Evolutionary conservation across 2,329 filamentous ascomycete genomes (phyloP).

Genomic region (Cryphonectria naterciae): DNA sequence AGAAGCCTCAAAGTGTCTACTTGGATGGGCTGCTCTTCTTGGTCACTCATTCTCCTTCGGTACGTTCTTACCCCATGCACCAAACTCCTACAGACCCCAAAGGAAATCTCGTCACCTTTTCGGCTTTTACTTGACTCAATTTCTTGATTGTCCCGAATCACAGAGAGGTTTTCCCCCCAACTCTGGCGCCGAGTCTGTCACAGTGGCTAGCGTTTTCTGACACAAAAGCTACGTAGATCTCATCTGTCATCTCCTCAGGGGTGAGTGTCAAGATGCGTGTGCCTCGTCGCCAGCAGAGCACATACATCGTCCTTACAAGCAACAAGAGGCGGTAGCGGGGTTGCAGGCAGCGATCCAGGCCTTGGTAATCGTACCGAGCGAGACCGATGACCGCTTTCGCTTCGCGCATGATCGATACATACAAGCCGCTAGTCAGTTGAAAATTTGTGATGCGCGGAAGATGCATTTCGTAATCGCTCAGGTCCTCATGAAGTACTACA

Average conservation of each 20-base stretch:
- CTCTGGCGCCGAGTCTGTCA: not conserved
- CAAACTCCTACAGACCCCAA: not conserved
- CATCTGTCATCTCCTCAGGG: conserved; percentile 75
- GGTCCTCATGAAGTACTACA: conserved; percentile 74
- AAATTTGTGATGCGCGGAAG: conserved; percentile 69
- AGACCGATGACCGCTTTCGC: conserved; percentile 83
- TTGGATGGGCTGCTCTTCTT: conserved; percentile 85
- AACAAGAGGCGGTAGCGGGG: conserved; percentile 73
- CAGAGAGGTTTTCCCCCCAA: not conserved
- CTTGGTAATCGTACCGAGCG: conserved; percentile 79
- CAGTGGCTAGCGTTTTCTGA: not conserved
- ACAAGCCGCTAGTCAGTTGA: conserved; percentile 71
- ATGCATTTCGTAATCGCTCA: conserved; percentile 94
- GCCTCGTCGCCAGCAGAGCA: conserved; percentile 36
- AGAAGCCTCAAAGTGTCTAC: conserved; percentile 71
- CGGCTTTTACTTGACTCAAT: not conserved
- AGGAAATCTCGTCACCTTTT: not conserved
- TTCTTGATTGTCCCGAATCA: not conserved
- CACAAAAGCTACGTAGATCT: conserved; percentile 46
- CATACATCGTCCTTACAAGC: conserved; percentile 56
- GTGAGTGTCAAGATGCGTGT: conserved; percentile 65
- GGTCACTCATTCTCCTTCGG: conserved; percentile 83
- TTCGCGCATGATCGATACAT: conserved; percentile 90
- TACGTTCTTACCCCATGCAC: not conserved
- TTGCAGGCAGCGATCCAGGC: conserved; percentile 81